phyloP scores from a whole-genome alignment of 139 green algal species.

The Marvania coccoides region DNA sequence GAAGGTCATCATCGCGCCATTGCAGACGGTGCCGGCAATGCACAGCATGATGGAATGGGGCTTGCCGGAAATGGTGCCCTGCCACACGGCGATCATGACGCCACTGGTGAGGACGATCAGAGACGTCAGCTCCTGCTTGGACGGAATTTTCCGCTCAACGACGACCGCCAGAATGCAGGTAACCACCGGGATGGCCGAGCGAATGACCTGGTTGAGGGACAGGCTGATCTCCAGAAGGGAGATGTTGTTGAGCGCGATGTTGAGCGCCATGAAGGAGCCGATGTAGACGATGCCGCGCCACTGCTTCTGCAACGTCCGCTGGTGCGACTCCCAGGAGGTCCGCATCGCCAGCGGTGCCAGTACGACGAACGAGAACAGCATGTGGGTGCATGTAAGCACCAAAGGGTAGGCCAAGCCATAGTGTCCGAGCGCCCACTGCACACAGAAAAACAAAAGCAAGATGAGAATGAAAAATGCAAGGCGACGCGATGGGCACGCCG shows the following conservation, averaged over 20 bases:
- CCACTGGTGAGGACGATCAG: slow-evolving; percentile 43
- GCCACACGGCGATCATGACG: slow-evolving; percentile 51
- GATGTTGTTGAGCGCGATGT: slow-evolving; percentile 57
- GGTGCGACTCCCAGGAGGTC: slow-evolving; percentile 24
- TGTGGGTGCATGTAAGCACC: slow-evolving; percentile 48
- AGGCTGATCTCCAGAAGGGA: slow-evolving; percentile 41
- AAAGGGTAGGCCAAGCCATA: slow-evolving; percentile 53
- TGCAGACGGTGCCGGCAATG: slow-evolving; percentile 35
- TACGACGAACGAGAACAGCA: slow-evolving; percentile 42
- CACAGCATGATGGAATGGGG: slow-evolving; percentile 34
- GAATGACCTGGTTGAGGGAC: slow-evolving; percentile 56
- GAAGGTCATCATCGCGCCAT: slow-evolving; percentile 55
- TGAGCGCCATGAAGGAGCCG: slow-evolving; percentile 45
- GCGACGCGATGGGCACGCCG: too few species aligned
- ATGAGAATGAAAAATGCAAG: too few species aligned
- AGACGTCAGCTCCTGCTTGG: slow-evolving; percentile 14
- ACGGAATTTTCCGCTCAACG: slow-evolving; percentile 38
- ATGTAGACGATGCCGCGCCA: slow-evolving; percentile 47
- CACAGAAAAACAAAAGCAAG: too few species aligned
- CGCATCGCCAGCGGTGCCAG: slow-evolving; percentile 37
- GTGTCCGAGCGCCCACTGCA: slow-evolving; percentile 39
- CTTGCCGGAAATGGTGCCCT: slow-evolving; percentile 32
- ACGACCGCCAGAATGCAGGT: slow-evolving; percentile 39
- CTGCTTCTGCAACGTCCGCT: slow-evolving; percentile 30
- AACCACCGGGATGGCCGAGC: slow-evolving; percentile 48